Conservation (phyloP, 805 yeast species). For the Starmerella sirachaensis region DNA sequence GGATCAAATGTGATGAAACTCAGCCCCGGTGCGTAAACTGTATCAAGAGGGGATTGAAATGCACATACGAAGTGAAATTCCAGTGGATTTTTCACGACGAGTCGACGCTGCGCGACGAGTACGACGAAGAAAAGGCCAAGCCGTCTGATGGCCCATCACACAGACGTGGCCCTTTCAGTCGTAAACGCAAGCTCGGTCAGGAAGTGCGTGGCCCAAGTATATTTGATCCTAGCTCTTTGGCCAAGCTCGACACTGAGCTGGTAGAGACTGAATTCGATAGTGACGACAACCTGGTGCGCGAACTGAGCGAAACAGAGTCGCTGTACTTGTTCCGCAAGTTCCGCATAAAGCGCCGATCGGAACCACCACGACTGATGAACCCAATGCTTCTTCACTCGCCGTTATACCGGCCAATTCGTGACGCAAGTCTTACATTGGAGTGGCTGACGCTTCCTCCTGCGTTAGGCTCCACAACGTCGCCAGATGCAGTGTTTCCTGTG, state of each 20-base stretch:
- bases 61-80: conserved; percentile 15
- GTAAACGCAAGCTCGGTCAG: conserved; percentile 13
- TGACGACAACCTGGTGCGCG: conserved; percentile 16
- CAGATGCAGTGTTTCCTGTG: no score
- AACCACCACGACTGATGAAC: background rate
- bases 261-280: conserved; percentile 8
- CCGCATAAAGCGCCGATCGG: conserved; percentile 3
- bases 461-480: no score
- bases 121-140: no score
- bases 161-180: conserved; percentile 11
- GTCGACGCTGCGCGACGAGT: background rate
- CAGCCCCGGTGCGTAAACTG: conserved; percentile 51
- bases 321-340: conserved; percentile 14
- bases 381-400: background rate
- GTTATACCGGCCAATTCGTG: no score
- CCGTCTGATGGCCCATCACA: no score
- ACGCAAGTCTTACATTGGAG: no score
- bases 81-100: conserved; percentile 16
- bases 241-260: conserved; percentile 9
- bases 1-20: conserved; percentile 55
- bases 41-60: conserved; percentile 19
- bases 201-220: background rate
- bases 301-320: conserved; percentile 11
- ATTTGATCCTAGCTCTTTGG: background rate
- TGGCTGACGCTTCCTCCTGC: no score